phyloP scores from a whole-genome alignment of 108 stramenopile species.

The Mediolabrus comicus region DNA sequence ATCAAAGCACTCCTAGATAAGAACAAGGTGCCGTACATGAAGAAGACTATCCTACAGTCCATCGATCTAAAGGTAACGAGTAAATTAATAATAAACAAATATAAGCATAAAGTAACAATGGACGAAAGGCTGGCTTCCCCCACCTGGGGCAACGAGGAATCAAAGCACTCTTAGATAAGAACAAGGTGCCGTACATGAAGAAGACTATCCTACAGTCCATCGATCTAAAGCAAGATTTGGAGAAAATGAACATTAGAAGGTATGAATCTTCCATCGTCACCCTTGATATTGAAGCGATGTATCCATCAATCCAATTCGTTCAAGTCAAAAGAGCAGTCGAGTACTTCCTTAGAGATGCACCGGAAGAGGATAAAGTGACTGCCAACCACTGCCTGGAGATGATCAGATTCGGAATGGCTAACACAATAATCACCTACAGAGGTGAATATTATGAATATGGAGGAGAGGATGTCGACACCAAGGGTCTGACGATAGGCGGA shows the following conservation, averaged over 20 bases:
- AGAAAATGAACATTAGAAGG: constrained; percentile 2
- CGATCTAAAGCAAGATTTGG: constrained; percentile 8
- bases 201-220: constrained; percentile 1
- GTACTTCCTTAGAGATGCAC: constrained; percentile 11
- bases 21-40: too few relatives aligned
- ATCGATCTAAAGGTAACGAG: constrained; percentile 5
- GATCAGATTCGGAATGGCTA: constrained; percentile 19
- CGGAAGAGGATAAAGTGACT: not conserved
- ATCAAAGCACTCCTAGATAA: too few relatives aligned
- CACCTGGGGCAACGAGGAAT: too few relatives aligned
- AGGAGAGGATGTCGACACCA: constrained; percentile 5
- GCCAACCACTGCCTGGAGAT: constrained; percentile 10
- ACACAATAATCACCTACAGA: not conserved
- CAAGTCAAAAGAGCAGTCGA: not conserved
- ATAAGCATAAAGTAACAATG: too few relatives aligned
- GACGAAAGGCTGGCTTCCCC: too few relatives aligned
- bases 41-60: not conserved
- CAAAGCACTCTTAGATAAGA: too few relatives aligned
- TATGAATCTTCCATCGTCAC: constrained; percentile 2
- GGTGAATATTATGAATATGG: constrained; percentile 17
- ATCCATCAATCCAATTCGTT: constrained; percentile 5
- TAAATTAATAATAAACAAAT: too few relatives aligned
- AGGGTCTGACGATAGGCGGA: constrained; percentile 17
- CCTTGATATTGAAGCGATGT: constrained; percentile 3
- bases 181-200: too few relatives aligned